Conservation (phyloP, 2,329 filamentous ascomycete genomes). For the Pseudogymnoascus sp. region DNA sequence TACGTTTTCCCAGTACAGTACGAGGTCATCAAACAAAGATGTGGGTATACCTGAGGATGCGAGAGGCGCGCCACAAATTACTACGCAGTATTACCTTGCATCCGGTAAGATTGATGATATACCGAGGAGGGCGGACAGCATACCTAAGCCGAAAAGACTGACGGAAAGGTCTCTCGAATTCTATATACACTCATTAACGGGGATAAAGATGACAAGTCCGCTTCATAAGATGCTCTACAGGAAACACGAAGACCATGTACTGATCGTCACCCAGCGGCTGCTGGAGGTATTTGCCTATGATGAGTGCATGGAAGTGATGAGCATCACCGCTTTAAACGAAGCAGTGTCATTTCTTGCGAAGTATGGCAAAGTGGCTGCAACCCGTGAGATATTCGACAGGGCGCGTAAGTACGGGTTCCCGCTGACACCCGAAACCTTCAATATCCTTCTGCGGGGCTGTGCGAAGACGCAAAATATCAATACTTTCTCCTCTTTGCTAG, state of each 20-base stretch:
- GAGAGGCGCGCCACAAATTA: background rate
- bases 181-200: conserved; percentile 2
- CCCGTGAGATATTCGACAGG: conserved; percentile 3
- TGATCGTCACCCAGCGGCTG: background rate
- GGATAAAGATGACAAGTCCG: conserved; percentile 8
- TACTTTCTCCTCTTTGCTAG: background rate
- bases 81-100: background rate
- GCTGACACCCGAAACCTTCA: conserved; percentile 1
- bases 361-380: background rate
- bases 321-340: background rate
- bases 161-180: background rate
- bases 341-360: background rate
- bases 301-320: conserved; percentile 1
- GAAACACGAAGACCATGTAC: background rate
- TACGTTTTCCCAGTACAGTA: background rate
- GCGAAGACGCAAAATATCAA: conserved; percentile 5
- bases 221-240: conserved; percentile 5
- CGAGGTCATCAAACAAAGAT: background rate
- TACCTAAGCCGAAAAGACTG: background rate
- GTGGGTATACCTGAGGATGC: background rate
- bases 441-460: conserved; percentile 3
- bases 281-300: background rate
- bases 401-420: background rate
- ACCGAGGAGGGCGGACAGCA: conserved; percentile 3
- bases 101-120: background rate